Percentiles rank a stretch among this genome's conserved stretches.
phyloP scores from a whole-genome alignment of 768 basidiomycete genomes.

The Naematelia aurantialba region DNA sequence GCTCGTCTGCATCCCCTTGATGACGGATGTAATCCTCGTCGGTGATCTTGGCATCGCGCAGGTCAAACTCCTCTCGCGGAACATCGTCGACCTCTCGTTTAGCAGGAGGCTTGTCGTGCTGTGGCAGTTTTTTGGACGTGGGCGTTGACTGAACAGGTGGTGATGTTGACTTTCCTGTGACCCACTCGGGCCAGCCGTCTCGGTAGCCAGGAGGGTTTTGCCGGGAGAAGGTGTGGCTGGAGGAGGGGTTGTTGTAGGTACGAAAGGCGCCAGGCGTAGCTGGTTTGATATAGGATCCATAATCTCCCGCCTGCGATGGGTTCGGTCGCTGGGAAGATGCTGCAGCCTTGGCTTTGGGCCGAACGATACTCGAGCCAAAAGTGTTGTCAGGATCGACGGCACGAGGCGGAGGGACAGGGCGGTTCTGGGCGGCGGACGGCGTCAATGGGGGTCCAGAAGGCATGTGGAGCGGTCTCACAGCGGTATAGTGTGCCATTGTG shows the following conservation, averaged over 20 bases:
- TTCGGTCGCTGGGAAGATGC: background rate
- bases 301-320: background rate
- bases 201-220: constrained; percentile 6
- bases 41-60: constrained; percentile 25
- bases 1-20: constrained; percentile 67
- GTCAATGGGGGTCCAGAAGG: background rate
- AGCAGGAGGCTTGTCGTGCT: background rate
- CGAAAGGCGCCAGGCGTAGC: constrained; percentile 33
- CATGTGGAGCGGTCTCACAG: background rate
- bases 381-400: constrained; percentile 2
- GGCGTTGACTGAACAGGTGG: background rate
- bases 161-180: constrained; percentile 9
- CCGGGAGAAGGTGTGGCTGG: background rate
- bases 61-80: constrained; percentile 33
- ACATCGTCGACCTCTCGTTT: constrained; percentile 16
- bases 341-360: constrained; percentile 1
- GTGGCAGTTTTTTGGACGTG: background rate
- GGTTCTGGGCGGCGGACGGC: background rate
- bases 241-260: background rate
- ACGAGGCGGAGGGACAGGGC: too few relatives aligned
- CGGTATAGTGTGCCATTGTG: background rate
- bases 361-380: constrained; percentile 17
- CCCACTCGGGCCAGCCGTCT: constrained; percentile 26
- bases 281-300: constrained; percentile 35
- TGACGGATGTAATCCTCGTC: constrained; percentile 34